phyloP scores from a whole-genome alignment of 192 early-diverging fungal species.

The Backusella parvicylindrica region DNA sequence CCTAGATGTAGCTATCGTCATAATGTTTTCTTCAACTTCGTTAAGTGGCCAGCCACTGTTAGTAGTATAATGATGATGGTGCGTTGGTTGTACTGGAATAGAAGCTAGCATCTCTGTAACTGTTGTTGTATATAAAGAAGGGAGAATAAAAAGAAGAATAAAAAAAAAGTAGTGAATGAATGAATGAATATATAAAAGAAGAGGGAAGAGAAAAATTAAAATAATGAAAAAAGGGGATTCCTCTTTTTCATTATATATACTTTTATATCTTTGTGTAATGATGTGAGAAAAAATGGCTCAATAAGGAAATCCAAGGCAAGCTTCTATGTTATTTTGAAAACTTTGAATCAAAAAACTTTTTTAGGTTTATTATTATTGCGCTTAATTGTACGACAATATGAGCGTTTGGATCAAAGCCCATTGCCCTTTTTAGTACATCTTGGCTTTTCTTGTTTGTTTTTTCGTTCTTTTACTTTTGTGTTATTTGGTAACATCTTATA shows the following conservation, averaged over 20 bases:
- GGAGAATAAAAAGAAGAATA: background rate
- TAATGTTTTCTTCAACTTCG: background rate
- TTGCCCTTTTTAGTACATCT: background rate
- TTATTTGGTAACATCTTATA: background rate
- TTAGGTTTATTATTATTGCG: background rate
- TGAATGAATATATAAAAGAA: background rate
- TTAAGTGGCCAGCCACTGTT: slow-evolving; percentile 5
- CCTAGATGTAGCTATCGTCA: background rate
- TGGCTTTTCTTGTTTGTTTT: background rate
- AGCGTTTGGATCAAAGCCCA: background rate
- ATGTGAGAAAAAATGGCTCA: background rate
- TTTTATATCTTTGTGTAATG: background rate
- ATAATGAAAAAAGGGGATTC: background rate
- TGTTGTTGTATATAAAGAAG: background rate
- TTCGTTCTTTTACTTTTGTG: background rate
- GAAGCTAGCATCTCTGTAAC: background rate
- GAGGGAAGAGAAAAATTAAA: background rate
- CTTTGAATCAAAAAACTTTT: background rate
- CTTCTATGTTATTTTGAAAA: background rate
- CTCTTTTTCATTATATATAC: background rate
- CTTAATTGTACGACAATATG: background rate
- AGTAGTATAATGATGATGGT: background rate
- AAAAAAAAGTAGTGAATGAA: background rate
- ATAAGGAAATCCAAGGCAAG: background rate
- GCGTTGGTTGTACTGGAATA: background rate